Percentiles rank a stretch among this genome's conserved stretches.
Evolutionary conservation across 108 stramenopile genomes (phyloP).

Genomic region (Nitzschia sp.): DNA sequence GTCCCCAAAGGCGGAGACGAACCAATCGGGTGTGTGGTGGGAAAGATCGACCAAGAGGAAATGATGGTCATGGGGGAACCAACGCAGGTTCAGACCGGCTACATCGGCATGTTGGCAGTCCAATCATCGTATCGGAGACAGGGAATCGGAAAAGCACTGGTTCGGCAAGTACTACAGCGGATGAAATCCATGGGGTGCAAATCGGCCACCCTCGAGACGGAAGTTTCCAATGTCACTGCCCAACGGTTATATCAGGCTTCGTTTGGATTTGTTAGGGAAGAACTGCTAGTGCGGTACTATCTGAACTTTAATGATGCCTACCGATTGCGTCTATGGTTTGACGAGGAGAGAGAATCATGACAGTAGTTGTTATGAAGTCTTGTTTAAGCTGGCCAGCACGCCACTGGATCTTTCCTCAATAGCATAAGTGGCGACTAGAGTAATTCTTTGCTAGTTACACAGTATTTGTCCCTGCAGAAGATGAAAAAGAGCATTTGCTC

Average conservation of each 20-base stretch:
- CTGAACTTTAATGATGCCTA: conserved; percentile 89
- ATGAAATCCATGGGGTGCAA: conserved; percentile 48
- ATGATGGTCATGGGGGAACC: background rate
- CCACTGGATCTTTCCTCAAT: no score
- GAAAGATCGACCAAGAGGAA: conserved; percentile 77
- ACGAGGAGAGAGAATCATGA: conserved; percentile 35
- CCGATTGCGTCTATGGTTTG: conserved; percentile 83
- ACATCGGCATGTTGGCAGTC: conserved; percentile 89
- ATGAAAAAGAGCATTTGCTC: conserved; percentile 10
- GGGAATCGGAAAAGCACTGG: conserved; percentile 80
- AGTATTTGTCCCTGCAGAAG: conserved; percentile 3
- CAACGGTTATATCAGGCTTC: conserved; percentile 79
- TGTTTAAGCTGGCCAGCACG: no score
- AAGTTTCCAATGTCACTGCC: conserved; percentile 75
- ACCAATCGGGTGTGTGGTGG: conserved; percentile 89
- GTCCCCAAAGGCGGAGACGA: conserved; percentile 43
- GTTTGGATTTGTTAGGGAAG: conserved; percentile 85
- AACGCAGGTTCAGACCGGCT: conserved; percentile 33
- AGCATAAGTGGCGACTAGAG: no score
- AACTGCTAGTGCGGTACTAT: conserved; percentile 83
- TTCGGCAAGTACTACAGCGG: conserved; percentile 54
- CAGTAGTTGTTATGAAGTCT: no score
- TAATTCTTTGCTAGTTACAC: background rate
- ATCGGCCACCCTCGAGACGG: conserved; percentile 75
- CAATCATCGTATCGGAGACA: conserved; percentile 64